These are phyloP conservation scores for Aspergillus glaucus DNA, from an alignment of 2,329 filamentous ascomycete species.

Conservation along the genomic window DNA sequence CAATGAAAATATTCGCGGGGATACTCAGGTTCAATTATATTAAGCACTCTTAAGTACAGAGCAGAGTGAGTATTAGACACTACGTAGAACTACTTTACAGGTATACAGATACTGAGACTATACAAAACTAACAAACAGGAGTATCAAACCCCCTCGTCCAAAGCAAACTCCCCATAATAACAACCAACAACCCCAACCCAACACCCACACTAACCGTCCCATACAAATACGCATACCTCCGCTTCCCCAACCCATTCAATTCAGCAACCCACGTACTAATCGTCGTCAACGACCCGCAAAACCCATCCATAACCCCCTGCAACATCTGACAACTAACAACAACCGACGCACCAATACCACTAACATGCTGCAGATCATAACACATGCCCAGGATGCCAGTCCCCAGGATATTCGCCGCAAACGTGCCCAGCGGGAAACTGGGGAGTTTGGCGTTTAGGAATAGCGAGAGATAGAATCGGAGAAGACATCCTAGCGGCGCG, in stretches of 20 bases:
- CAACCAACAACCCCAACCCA: conserved; percentile 44
- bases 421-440: conserved; percentile 79
- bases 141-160: conserved; percentile 44
- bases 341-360: conserved; percentile 39
- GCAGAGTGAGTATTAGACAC: not conserved
- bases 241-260: conserved; percentile 47
- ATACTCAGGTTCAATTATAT: conserved; percentile 1
- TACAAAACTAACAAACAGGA: conserved; percentile 21
- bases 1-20: conserved; percentile 29
- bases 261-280: conserved; percentile 63
- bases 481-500: conserved; percentile 70
- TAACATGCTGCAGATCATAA: conserved; percentile 69
- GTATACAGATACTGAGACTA: not conserved
- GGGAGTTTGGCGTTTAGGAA: conserved; percentile 61
- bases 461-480: conserved; percentile 66
- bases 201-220: conserved; percentile 43
- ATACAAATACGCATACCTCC: conserved; percentile 57
- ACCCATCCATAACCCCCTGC: conserved; percentile 61
- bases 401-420: conserved; percentile 71
- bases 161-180: conserved; percentile 52
- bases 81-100: not conserved
- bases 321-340: conserved; percentile 60
- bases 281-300: conserved; percentile 61
- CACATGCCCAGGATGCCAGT: conserved; percentile 68
- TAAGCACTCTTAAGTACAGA: not conserved